phyloP scores from a whole-genome alignment of 1,284 basidiomycete species.

The Farysia itapuensis region DNA sequence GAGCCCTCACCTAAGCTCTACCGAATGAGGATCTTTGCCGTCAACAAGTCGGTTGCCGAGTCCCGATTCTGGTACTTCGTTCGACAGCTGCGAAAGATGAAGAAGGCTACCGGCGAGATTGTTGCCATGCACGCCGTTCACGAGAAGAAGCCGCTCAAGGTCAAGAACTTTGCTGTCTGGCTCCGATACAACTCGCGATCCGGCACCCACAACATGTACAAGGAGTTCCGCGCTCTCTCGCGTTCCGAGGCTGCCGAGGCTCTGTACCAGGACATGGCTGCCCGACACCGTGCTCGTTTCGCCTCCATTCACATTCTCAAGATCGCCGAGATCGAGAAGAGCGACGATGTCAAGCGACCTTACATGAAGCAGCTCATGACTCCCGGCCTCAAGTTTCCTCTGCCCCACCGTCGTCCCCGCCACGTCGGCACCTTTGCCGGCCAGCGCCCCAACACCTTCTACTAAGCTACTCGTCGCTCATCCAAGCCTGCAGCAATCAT shows the following conservation, averaged over 20 bases:
- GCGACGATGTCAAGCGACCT: slow-evolving; percentile 76
- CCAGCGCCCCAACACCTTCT: slow-evolving; percentile 62
- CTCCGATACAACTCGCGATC: slow-evolving; percentile 76
- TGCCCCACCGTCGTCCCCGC: slow-evolving; percentile 77
- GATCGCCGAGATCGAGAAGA: slow-evolving; percentile 89
- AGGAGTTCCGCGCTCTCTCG: slow-evolving; percentile 93
- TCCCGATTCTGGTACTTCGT: slow-evolving; percentile 99
- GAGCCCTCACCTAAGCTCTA: slow-evolving; percentile 95
- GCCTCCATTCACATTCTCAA: slow-evolving; percentile 95
- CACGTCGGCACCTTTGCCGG: slow-evolving; percentile 61
- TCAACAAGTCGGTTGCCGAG: slow-evolving; percentile 97
- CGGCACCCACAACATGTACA: slow-evolving; percentile 65
- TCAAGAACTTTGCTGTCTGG: slow-evolving; percentile 99
- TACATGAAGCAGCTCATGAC: slow-evolving; percentile 96
- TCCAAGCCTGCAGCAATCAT: too few relatives aligned
- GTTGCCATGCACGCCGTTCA: slow-evolving; percentile 87
- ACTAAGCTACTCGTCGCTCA: slow-evolving; percentile 44
- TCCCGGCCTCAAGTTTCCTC: slow-evolving; percentile 93
- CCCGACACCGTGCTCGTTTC: slow-evolving; percentile 97
- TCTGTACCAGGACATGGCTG: slow-evolving; percentile 99
- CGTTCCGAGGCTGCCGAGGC: slow-evolving; percentile 94
- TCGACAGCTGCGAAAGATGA: slow-evolving; percentile 83
- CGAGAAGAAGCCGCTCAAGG: slow-evolving; percentile 96
- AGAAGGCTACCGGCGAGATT: slow-evolving; percentile 98
- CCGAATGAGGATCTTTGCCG: slow-evolving; percentile 99